Evolutionary conservation across 805 yeast species (phyloP), one percentile per base, ranked within the genome.

Genomic region (Vanderwaltozyma yarrowii): DNA sequence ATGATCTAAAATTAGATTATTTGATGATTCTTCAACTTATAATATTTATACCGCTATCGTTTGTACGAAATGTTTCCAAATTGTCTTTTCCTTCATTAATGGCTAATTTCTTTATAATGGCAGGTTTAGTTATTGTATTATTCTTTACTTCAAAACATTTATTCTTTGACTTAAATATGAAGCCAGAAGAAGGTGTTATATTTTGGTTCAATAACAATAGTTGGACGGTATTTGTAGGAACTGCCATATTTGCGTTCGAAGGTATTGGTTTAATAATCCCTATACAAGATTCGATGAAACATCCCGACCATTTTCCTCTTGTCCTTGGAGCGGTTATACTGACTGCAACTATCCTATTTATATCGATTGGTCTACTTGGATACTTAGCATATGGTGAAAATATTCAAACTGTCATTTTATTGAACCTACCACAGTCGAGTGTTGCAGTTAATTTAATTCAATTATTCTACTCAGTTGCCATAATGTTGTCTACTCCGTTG

Each of bases 241-340:
- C 83, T 6, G 88, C 89, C 2, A 82, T 83, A 23, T 83, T 83
- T 64, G 86, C 92, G n/a, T 83, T 81, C 53, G 94, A 83, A 61
- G 94, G 94, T 1, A 81, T 83, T 40, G 92, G 94, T 0, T 64
- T 83, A 33, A 79, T 83, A 35, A 78, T 83, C 18, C 94, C 94
- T 0, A 79, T 83, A 37, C 86, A 82, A 51, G 84, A 82, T 47
- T 79, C 92, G 1, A 83, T 83, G 92, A 71, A 67, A 35, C 62
- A 79, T 46, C 92, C 92, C 1, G 76, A 76, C 43, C 71, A 80
- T 44, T 83, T 80, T 52, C 87, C 89, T 14, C 54, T 66, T 39
- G 84, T 82, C 1, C 59, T 83, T 36, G 66, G 67, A 13, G 55
- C 71, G 33, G 92, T 83, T 3, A 73, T 83, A 24, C 42, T 64